phyloP scores from a whole-genome alignment of 1,284 basidiomycete genomes.

The Waitea zeae region DNA sequence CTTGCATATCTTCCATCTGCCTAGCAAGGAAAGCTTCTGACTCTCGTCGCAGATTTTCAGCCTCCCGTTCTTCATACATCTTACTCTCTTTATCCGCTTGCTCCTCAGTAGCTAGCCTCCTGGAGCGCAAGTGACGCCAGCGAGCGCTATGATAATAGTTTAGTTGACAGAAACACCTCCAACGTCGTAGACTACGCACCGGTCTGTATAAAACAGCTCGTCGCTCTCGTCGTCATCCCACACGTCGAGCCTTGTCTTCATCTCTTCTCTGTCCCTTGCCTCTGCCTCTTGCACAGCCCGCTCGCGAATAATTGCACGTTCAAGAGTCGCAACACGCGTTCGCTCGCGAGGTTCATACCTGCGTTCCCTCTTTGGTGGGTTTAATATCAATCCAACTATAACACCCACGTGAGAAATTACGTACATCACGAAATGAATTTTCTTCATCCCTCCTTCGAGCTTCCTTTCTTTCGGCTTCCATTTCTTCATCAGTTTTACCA shows the following conservation, averaged over 20 bases:
- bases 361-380: slow-evolving; percentile 44
- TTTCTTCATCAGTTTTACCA: slow-evolving; percentile 69
- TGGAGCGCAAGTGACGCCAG: slow-evolving; percentile 58
- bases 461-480: slow-evolving; percentile 64
- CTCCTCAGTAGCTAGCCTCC: slow-evolving; percentile 56
- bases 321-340: slow-evolving; percentile 53
- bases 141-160: slow-evolving; percentile 25
- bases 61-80: slow-evolving; percentile 66
- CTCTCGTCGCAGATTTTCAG: slow-evolving; percentile 67
- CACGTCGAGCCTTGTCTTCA: slow-evolving; percentile 53
- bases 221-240: slow-evolving; percentile 90
- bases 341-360: slow-evolving; percentile 71
- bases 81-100: slow-evolving; percentile 72
- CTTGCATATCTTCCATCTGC: slow-evolving; percentile 85
- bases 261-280: slow-evolving; percentile 52
- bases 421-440: slow-evolving; percentile 68
- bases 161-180: slow-evolving; percentile 1
- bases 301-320: slow-evolving; percentile 58
- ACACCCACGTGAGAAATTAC: slow-evolving; percentile 14
- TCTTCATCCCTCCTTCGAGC: slow-evolving; percentile 61
- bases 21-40: slow-evolving; percentile 77
- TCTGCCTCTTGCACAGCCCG: slow-evolving; percentile 58
- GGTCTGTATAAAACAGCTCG: slow-evolving; percentile 73
- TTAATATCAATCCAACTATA: slow-evolving; percentile 4
- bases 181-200: slow-evolving; percentile 22